phyloP scores from a whole-genome alignment of 495 filamentous ascomycete genomes.

The Podospora sp. region DNA sequence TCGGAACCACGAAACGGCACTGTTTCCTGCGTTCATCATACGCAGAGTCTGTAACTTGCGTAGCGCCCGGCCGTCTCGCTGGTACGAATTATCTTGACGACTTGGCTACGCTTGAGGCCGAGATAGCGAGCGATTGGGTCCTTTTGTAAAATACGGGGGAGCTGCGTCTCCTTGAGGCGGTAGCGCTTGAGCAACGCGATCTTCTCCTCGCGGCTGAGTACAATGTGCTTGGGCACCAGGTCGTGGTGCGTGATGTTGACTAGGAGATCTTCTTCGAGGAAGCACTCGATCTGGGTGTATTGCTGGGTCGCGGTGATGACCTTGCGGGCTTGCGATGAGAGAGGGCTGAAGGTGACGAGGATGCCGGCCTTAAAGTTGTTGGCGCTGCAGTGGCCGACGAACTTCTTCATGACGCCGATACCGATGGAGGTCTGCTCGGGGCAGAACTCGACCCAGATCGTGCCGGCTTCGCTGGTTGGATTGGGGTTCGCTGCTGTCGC shows the following conservation, averaged over 20 bases:
- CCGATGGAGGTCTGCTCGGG: slow-evolving; percentile 70
- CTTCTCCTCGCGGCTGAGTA: slow-evolving; percentile 91
- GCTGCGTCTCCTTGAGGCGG: slow-evolving; percentile 92
- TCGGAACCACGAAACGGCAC: not conserved
- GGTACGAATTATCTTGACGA: slow-evolving; percentile 95
- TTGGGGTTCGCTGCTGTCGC: slow-evolving; percentile 65
- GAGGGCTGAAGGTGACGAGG: slow-evolving; percentile 77
- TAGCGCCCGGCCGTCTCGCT: slow-evolving; percentile 78
- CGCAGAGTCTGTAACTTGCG: slow-evolving; percentile 67
- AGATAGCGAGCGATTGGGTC: slow-evolving; percentile 94
- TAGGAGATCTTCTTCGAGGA: slow-evolving; percentile 91
- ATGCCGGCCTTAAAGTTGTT: slow-evolving; percentile 87
- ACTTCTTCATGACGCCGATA: slow-evolving; percentile 86
- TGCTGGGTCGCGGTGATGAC: slow-evolving; percentile 70
- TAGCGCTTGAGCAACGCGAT: slow-evolving; percentile 78
- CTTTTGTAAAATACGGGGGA: slow-evolving; percentile 85
- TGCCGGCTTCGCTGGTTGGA: slow-evolving; percentile 73
- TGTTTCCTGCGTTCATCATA: slow-evolving; percentile 35
- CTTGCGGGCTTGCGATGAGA: slow-evolving; percentile 83
- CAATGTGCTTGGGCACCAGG: slow-evolving; percentile 89
- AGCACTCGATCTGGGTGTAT: slow-evolving; percentile 83
- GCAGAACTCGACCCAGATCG: slow-evolving; percentile 92
- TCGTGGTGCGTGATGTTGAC: slow-evolving; percentile 99
- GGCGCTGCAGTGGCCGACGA: slow-evolving; percentile 75
- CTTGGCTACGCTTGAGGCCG: slow-evolving; percentile 88